Percentiles rank a stretch among this genome's conserved stretches.
phyloP scores from a whole-genome alignment of 2,329 filamentous ascomycete species.

The Ceratocystis colombiana region DNA sequence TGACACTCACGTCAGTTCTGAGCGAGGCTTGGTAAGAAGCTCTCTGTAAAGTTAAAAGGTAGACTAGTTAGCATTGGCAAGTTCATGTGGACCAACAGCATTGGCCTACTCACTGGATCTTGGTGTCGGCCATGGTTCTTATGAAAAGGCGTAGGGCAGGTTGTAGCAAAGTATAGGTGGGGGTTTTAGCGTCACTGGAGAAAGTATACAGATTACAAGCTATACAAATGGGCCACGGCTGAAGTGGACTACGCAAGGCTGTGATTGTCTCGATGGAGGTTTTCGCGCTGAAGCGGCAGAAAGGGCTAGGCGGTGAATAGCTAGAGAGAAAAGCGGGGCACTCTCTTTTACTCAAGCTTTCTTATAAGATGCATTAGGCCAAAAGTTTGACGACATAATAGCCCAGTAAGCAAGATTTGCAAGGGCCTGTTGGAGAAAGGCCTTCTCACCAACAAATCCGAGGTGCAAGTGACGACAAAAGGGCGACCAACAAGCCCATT shows the following conservation, averaged over 20 bases:
- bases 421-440: slow-evolving; percentile 11
- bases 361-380: not conserved
- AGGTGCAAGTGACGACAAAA: slow-evolving; percentile 7
- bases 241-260: slow-evolving; percentile 24
- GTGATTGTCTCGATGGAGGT: slow-evolving; percentile 23
- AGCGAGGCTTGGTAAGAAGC: slow-evolving; percentile 76
- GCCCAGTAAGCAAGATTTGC: slow-evolving; percentile 11
- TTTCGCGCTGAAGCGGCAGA: slow-evolving; percentile 21
- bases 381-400: not conserved
- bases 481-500: not conserved
- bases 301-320: slow-evolving; percentile 22
- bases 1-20: slow-evolving; percentile 72
- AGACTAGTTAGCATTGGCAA: not conserved
- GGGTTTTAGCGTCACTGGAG: not conserved
- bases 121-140: slow-evolving; percentile 51
- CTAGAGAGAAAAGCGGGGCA: slow-evolving; percentile 7
- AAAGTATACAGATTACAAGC: not conserved
- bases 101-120: slow-evolving; percentile 52
- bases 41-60: slow-evolving; percentile 47
- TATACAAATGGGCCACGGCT: slow-evolving; percentile 14
- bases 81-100: not conserved
- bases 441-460: slow-evolving; percentile 3
- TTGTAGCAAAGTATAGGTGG: not conserved
- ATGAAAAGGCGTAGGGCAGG: slow-evolving; percentile 25
- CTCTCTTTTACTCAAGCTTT: not conserved